Evolutionary conservation across 2,329 filamentous ascomycete genomes (phyloP), one percentile per base, ranked within the genome.

Genomic region (Hypoxylon sp.): DNA sequence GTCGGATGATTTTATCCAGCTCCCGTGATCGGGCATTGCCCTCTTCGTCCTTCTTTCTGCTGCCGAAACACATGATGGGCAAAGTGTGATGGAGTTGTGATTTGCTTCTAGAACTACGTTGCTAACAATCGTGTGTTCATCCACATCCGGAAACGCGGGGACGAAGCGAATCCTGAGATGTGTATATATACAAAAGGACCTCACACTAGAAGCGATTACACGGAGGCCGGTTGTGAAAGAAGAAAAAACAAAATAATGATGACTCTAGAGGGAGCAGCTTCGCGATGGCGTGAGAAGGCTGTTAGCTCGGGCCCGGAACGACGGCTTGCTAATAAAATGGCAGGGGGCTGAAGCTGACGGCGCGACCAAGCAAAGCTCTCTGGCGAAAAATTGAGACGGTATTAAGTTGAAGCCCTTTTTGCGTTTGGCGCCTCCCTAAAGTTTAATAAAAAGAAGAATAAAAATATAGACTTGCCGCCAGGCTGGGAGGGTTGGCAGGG

Each of bases 1-100:
- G 88, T 69, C 93, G 91, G 75, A 99, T 88, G 76, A 89, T 84
- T 82, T 92, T 93, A 79, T 99, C 96, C 74, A 99, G 94, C 80
- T 96, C 93, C 79, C 88, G 84, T 67, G 88, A 90, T 75, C 87
- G 88, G 68, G 79, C 80, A 72, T 84, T 84, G 74, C 82, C 83
- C 74, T 84, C 83, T 71, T 84, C 80, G 69, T 81, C 80, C 74
- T 83, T 84, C 63, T 84, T 83, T 73, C 87, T 83, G 71, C 82
- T 81, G 69, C 89, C 88, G 79, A 92, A 91, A 80, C 90, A 92
- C 90, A 92, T 92, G 54, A 48, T 74, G 67, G 69, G 54, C 53
- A 46, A 53, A 14, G 44, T 13, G 59, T 37, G 52, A 29, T 42
- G 58, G 24, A 50, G 37, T 9, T 63, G 37, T 51, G 42, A 37